Conservation (phyloP, 257 asterid genomes). For the Agastache rugosa region DNA sequence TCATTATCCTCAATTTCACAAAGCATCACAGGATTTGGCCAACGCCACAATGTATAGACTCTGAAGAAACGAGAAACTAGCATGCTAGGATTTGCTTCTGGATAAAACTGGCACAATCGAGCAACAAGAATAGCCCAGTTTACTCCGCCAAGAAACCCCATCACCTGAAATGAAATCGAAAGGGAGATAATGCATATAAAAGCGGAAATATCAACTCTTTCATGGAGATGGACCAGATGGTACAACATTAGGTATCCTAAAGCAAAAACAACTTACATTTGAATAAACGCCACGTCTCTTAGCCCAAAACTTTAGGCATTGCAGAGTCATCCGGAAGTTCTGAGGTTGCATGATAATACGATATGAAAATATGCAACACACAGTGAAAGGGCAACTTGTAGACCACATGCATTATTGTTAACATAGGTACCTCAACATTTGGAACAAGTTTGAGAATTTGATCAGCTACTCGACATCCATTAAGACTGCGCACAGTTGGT, state of each 20-base stretch:
- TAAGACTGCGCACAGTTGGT: constrained; percentile 90
- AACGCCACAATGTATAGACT: constrained; percentile 91
- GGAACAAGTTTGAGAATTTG: constrained; percentile 94
- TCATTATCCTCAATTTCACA: constrained; percentile 87
- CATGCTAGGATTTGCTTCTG: constrained; percentile 95
- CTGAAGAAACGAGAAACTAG: constrained; percentile 90
- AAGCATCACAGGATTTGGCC: constrained; percentile 97
- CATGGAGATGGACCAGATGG: constrained; percentile 2
- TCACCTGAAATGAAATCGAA: constrained; percentile 59
- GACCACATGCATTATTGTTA: background rate
- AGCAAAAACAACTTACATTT: constrained; percentile 59
- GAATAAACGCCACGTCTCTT: constrained; percentile 94
- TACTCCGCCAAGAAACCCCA: constrained; percentile 98
- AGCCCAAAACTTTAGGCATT: constrained; percentile 94
- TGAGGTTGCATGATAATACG: constrained; percentile 34
- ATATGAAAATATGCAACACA: background rate
- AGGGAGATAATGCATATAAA: background rate
- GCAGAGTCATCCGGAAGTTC: constrained; percentile 81
- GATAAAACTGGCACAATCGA: constrained; percentile 90
- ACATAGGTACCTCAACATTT: constrained; percentile 64
- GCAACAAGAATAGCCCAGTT: constrained; percentile 99
- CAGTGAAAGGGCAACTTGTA: background rate
- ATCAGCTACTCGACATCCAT: constrained; percentile 97
- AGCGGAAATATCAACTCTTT: background rate
- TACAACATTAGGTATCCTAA: background rate